These are phyloP conservation scores for Monosporascus sp. DNA, from an alignment of 2,329 filamentous ascomycete species.

Conservation along the genomic window DNA sequence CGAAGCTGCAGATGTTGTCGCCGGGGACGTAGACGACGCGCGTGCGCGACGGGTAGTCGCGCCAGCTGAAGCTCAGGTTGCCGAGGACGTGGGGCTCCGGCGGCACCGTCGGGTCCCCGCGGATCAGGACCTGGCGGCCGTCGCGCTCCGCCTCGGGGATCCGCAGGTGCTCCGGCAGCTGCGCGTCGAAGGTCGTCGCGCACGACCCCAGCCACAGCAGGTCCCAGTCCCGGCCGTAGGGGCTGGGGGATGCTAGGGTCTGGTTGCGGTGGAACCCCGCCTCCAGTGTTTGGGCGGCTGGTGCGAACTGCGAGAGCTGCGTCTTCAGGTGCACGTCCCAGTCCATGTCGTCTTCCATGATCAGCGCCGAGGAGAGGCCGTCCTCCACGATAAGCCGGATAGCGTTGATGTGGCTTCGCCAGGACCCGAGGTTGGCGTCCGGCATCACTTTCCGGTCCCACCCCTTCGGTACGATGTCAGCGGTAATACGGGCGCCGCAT, in stretches of 20 bases:
- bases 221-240: slow-evolving; percentile 48
- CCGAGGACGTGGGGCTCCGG: slow-evolving; percentile 17
- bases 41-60: slow-evolving; percentile 21
- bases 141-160: slow-evolving; percentile 11
- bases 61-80: slow-evolving; percentile 20
- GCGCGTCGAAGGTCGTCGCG: slow-evolving; percentile 29
- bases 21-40: slow-evolving; percentile 31
- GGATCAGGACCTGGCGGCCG: slow-evolving; percentile 14
- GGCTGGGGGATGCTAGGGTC: slow-evolving; percentile 18
- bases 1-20: slow-evolving; percentile 34
- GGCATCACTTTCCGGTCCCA: slow-evolving; percentile 18
- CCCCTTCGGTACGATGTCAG: slow-evolving; percentile 9
- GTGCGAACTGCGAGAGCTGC: slow-evolving; percentile 24
- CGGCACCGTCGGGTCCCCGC: slow-evolving; percentile 22
- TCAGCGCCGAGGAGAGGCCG: slow-evolving; percentile 31
- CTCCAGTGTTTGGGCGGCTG: slow-evolving; percentile 9
- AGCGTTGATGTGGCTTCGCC: slow-evolving; percentile 31
- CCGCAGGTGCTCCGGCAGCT: slow-evolving; percentile 16
- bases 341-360: slow-evolving; percentile 39
- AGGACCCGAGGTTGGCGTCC: slow-evolving; percentile 31
- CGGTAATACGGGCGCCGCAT: background rate
- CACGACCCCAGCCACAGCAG: slow-evolving; percentile 49
- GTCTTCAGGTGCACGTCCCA: slow-evolving; percentile 34
- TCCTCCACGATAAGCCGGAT: slow-evolving; percentile 28
- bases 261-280: slow-evolving; percentile 8